These are phyloP conservation scores for Lyophyllum decastes DNA, from an alignment of 768 basidiomycete genomes.

Conservation along the genomic window DNA sequence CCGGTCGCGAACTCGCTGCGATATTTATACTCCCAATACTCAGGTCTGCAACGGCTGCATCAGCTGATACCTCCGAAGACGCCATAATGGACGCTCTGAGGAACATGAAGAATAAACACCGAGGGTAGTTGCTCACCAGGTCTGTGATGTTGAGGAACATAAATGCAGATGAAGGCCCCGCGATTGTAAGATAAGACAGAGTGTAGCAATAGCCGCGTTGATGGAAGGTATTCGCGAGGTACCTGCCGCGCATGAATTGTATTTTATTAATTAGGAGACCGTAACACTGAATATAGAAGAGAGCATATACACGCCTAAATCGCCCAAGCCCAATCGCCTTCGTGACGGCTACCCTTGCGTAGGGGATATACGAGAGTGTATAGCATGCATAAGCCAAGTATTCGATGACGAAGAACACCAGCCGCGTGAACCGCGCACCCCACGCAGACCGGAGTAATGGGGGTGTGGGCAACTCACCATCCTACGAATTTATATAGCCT, in stretches of 20 bases:
- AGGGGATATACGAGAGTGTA: slow-evolving; percentile 86
- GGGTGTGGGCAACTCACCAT: slow-evolving; percentile 58
- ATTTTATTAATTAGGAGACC: slow-evolving; percentile 1
- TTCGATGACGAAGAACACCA: slow-evolving; percentile 82
- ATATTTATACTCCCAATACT: neutral
- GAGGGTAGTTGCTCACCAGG: slow-evolving; percentile 43
- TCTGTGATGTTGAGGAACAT: no score
- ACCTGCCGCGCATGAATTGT: slow-evolving; percentile 1
- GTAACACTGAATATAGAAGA: neutral
- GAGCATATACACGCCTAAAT: slow-evolving; percentile 4
- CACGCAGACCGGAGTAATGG: neutral
- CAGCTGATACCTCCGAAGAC: slow-evolving; percentile 43
- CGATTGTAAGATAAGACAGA: slow-evolving; percentile 4
- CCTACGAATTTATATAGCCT: slow-evolving; percentile 84
- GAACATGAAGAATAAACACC: slow-evolving; percentile 82
- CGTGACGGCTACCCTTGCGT: slow-evolving; percentile 74
- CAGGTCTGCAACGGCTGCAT: slow-evolving; percentile 53
- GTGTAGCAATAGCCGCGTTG: neutral
- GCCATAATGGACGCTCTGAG: slow-evolving; percentile 75
- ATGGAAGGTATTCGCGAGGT: neutral
- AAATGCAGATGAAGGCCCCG: slow-evolving; percentile 7
- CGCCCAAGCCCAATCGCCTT: slow-evolving; percentile 59
- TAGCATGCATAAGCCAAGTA: slow-evolving; percentile 94
- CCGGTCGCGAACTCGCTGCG: neutral
- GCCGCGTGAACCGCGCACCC: slow-evolving; percentile 54